phyloP scores from a whole-genome alignment of 2,329 filamentous ascomycete species.

The Aspergillus sp. region DNA sequence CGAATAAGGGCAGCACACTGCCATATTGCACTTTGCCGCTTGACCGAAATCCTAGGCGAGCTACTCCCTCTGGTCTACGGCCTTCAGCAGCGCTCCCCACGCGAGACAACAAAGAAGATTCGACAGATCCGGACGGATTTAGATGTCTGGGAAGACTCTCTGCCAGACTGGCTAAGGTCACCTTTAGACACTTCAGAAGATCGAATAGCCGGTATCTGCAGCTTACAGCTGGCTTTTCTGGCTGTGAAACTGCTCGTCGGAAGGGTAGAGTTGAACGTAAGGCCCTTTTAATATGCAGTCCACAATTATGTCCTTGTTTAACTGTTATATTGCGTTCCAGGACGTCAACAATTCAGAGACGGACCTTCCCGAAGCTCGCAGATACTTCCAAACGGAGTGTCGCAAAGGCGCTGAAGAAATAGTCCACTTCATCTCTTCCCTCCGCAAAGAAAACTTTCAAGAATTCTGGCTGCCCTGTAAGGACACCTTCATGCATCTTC shows the following conservation, averaged over 20 bases:
- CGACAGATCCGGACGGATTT: constrained; percentile 51
- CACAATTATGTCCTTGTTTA: constrained; percentile 1
- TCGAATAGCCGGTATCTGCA: constrained; percentile 47
- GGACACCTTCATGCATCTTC: constrained; percentile 18
- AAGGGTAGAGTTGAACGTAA: constrained; percentile 52
- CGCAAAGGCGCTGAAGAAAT: constrained; percentile 51
- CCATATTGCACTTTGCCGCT: constrained; percentile 57
- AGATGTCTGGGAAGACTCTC: constrained; percentile 51
- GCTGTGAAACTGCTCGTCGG: constrained; percentile 54
- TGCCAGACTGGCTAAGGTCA: constrained; percentile 48
- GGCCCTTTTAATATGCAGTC: constrained; percentile 15
- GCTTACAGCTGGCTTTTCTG: constrained; percentile 50
- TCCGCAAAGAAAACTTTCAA: constrained; percentile 52
- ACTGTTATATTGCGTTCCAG: constrained; percentile 28
- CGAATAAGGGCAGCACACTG: constrained; percentile 53
- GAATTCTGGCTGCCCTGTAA: constrained; percentile 59
- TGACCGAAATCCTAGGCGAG: constrained; percentile 54
- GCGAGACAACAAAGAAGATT: constrained; percentile 51
- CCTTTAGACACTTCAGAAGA: constrained; percentile 38
- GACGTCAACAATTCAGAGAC: constrained; percentile 48
- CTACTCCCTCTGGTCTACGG: constrained; percentile 52
- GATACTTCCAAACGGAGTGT: constrained; percentile 54
- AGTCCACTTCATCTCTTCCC: constrained; percentile 54
- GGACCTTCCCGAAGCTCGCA: constrained; percentile 53
- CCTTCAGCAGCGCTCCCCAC: constrained; percentile 47